Evolutionary conservation across 2,329 filamentous ascomycete genomes (phyloP).

Genomic region (Lecanicillium sp.): DNA sequence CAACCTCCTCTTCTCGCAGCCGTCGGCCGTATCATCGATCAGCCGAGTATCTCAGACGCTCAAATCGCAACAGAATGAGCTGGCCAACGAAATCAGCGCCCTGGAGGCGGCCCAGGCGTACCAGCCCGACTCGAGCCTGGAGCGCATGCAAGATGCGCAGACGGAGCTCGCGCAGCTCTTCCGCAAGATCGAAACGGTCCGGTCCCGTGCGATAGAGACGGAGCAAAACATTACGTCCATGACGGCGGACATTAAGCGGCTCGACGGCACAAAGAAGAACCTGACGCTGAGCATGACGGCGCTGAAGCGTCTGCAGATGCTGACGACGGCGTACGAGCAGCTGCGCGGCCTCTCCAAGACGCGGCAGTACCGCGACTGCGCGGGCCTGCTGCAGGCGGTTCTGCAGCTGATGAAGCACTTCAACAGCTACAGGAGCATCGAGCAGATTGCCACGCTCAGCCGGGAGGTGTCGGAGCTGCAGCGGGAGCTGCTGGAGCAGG

Average conservation of each 20-base stretch:
- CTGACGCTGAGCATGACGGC: slow-evolving; percentile 96
- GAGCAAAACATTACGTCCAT: slow-evolving; percentile 96
- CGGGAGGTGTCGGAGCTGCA: slow-evolving; percentile 91
- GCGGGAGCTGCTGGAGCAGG: slow-evolving; percentile 85
- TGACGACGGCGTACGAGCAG: slow-evolving; percentile 98
- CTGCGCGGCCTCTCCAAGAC: slow-evolving; percentile 74
- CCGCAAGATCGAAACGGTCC: slow-evolving; percentile 88
- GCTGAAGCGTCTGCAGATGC: slow-evolving; percentile 93
- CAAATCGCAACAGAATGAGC: slow-evolving; percentile 68
- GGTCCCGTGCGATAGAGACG: slow-evolving; percentile 80
- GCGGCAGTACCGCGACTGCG: slow-evolving; percentile 90
- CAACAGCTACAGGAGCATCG: slow-evolving; percentile 94
- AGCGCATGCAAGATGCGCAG: slow-evolving; percentile 87
- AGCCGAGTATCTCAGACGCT: slow-evolving; percentile 67
- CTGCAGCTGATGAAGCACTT: slow-evolving; percentile 98
- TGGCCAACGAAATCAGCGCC: slow-evolving; percentile 67
- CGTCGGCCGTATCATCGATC: slow-evolving; percentile 74
- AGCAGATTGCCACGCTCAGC: slow-evolving; percentile 91
- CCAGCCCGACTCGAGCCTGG: slow-evolving; percentile 78
- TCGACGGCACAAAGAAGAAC: slow-evolving; percentile 95
- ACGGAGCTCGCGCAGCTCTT: slow-evolving; percentile 84
- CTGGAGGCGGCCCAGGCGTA: slow-evolving; percentile 74
- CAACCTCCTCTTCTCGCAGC: slow-evolving; percentile 87
- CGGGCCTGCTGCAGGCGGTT: slow-evolving; percentile 86
- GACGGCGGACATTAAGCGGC: slow-evolving; percentile 96